Evolutionary conservation across 352 stramenopile genomes (phyloP), one percentile per base, ranked within the genome.

Genomic region (Pythium periplocum): DNA sequence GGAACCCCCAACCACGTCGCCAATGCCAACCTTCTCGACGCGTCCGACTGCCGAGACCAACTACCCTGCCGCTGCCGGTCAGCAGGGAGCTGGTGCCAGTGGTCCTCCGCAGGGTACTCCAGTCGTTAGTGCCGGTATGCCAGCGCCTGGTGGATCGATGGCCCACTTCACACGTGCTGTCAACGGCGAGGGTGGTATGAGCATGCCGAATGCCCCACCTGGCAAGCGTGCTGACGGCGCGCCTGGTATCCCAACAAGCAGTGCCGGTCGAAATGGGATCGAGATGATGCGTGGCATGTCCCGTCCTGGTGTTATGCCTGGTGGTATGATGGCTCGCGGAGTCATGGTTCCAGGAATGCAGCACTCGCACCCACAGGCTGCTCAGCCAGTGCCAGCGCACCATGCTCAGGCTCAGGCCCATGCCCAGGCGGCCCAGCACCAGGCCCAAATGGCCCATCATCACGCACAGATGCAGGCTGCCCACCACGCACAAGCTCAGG

Each of bases 21-120:
- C 83, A 1, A 93, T 93, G 83, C 82, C 82, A 46, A 90, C 82
- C 26, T 93, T 93, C 48, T 87, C 82, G 42, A 80, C 77, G 2
- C 69, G 79, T 46, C 73, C 77, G 4, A 85, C 73, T 17, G 68
- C 73, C 4, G 79, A 90, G 59, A 75, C 58, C 32, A 74, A 81
- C 51, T 86, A 88, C 49, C 45, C 45, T 2, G 51, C 58, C 1
- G 47, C 55, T 34, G 75, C 71, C 17, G 71, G 61, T 37, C 74
- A 82, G 56, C 57, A 57, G 12, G 40, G 38, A 7, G 39, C 17
- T 26, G 17, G 17, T 26, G 17, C 17, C 17, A 26, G 26, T 12
- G 10, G 9, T 4, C 49, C 49, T 35, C 42, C 34, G 37, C 48
- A 45, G 30, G 48, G 48, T 31, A 12, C 50, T 7, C 56, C 56